Evolutionary conservation across 306 rosid genomes (phyloP), one percentile per base, ranked within the genome.

Genomic region (Neltuma alba): DNA sequence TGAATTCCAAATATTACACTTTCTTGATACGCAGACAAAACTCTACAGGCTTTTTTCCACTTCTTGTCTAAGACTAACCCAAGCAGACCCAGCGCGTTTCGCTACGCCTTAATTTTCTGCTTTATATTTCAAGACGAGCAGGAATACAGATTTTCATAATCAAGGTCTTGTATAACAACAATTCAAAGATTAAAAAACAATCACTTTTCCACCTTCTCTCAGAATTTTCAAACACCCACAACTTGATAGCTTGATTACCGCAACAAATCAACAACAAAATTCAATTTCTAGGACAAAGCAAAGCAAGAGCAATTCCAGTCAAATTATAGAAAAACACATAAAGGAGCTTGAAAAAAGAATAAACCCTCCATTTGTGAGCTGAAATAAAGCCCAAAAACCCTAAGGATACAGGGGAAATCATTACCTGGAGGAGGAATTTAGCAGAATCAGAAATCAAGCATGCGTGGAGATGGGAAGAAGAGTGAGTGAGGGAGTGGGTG

Each of bases 401-500:
- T 54, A 73, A 37, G 48, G 18, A 13, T 1, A 50, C 34, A 54
- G 25, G 34, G 3, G 55, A 23, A 74, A 57, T 6, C 27, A 23
- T 38, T 74, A 74, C 78, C 78, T 13, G 36, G 23, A 36, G 34
- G 7, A 0, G 64, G 37, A 42, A 25, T 10, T 6, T 0, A 74
- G 48, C 38, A 57, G 2, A 31, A 25, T 15, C n/a, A 28, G 33
- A 13, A 72, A 72, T 50, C 33, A 72, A 23, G 47, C n/a, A 54
- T 9, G 45, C 10, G 25, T 23, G 10, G 65, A 23, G 38, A 57
- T 37, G 20, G 33, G 67, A 55, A 7, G 66, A 54, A 38, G 33
- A 34, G 76, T 52, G 77, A 73, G 77, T 15, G 77, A 73, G 48
- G 25, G 25, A 16, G 2, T 30, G 28, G 63, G 33, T 72, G 64